Percentiles rank a stretch among this genome's conserved stretches.
Conservation (phyloP, 306 rosid genomes). For the Argentina anserina region DNA sequence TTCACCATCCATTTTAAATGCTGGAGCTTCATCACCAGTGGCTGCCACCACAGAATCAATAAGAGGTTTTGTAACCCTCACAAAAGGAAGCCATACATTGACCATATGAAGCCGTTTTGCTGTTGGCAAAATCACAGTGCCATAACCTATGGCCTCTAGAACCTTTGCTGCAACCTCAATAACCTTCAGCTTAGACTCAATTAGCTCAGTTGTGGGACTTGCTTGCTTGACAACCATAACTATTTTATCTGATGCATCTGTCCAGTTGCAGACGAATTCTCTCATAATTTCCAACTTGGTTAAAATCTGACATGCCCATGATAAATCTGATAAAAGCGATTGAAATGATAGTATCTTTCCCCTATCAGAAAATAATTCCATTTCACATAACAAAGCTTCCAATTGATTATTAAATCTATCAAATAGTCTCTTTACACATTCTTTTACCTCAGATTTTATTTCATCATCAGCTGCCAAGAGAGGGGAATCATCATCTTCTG, state of each 20-base stretch:
- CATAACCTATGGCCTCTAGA: slow-evolving; percentile 77
- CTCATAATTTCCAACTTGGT: slow-evolving; percentile 77
- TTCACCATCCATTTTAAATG: slow-evolving; percentile 58
- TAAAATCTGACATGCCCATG: slow-evolving; percentile 73
- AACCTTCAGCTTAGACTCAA: slow-evolving; percentile 54
- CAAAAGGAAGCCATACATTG: slow-evolving; percentile 90
- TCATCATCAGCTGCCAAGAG: slow-evolving; percentile 56
- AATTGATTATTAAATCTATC: slow-evolving; percentile 45
- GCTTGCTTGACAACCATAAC: slow-evolving; percentile 55
- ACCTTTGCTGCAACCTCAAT: slow-evolving; percentile 76
- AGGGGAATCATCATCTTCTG: slow-evolving; percentile 89
- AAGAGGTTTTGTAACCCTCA: slow-evolving; percentile 72
- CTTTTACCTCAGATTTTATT: slow-evolving; percentile 65
- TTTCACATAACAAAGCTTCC: slow-evolving; percentile 46
- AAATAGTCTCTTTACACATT: slow-evolving; percentile 57
- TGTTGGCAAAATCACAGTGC: slow-evolving; percentile 65
- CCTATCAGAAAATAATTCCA: slow-evolving; percentile 40
- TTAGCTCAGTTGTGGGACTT: slow-evolving; percentile 38
- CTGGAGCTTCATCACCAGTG: slow-evolving; percentile 31
- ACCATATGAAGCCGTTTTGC: slow-evolving; percentile 61
- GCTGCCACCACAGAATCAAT: slow-evolving; percentile 42
- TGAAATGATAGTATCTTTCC: slow-evolving; percentile 47
- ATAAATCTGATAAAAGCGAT: slow-evolving; percentile 62
- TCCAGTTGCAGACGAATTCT: slow-evolving; percentile 72
- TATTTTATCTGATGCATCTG: slow-evolving; percentile 75